A percentile compares a stretch with the other conserved stretches of the same genome.
These are phyloP conservation scores for Papiliotrema terrestris DNA, from an alignment of 1,284 basidiomycete genomes.

Conservation along the genomic window DNA sequence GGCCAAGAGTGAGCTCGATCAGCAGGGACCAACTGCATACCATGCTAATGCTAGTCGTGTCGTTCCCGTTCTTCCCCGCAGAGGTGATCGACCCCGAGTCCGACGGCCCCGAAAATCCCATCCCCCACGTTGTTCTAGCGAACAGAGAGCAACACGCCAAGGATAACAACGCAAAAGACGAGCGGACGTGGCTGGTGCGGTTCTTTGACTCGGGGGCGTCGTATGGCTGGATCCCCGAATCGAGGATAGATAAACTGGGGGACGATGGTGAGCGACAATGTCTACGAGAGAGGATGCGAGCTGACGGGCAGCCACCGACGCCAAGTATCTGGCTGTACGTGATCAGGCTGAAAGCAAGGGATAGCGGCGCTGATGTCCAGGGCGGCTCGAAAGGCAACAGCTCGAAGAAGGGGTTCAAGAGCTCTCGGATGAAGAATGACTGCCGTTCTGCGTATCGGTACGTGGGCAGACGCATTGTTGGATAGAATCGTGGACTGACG, in stretches of 20 bases:
- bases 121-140: conserved; percentile 54
- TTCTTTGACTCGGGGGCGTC: conserved; percentile 63
- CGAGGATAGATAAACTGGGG: conserved; percentile 57
- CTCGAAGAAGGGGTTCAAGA: conserved; percentile 16
- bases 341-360: not conserved
- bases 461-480: conserved; percentile 1
- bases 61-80: conserved; percentile 49
- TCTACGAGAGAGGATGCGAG: not conserved
- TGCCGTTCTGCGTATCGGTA: conserved; percentile 31
- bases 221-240: conserved; percentile 59
- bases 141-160: conserved; percentile 43
- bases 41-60: conserved; percentile 12
- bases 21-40: no score
- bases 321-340: conserved; percentile 33
- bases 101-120: conserved; percentile 50
- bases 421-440: conserved; percentile 7
- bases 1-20: conserved; percentile 31
- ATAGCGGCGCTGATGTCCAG: conserved; percentile 21
- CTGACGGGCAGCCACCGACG: conserved; percentile 25
- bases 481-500: not conserved
- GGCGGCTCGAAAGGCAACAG: conserved; percentile 15
- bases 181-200: conserved; percentile 56
- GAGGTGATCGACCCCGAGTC: conserved; percentile 40
- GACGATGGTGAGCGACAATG: conserved; percentile 53
- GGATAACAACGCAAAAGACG: conserved; percentile 11